Base-by-base conservation (phyloP, 768 basidiomycete species). In the Auricularia heimuer region DNA sequence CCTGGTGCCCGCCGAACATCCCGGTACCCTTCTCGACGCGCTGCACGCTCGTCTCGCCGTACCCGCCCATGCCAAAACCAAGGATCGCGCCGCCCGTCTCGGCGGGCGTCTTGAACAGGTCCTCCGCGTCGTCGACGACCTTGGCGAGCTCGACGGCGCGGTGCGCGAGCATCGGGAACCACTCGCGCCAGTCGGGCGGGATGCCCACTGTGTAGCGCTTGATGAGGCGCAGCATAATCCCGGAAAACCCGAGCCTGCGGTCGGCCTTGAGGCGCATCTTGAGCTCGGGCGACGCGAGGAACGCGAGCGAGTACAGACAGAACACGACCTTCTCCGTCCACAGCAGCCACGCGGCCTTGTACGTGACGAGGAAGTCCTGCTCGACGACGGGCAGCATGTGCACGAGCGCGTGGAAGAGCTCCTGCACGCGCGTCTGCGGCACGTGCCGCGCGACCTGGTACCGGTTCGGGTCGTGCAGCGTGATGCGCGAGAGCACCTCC, bases 251-350 rank as follows among this genome's bases (percentile, higher is more conserved):
- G 35, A 94, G 80, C 47, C 77, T 76, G 62, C 83, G 81, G 72
- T 91, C 83, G 10, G 76, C 73, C 69, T 90, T 89, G 68, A 94
- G 80, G 67, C 77, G 82, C 63, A 80, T 78, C 77, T 95, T 94
- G 67, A 95, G 71, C 34, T 82, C 79, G 3, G 87, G 86, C 1
- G 93, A 83, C 3, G 93, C 85, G 64, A 95, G 78, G 79, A 94
- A 98, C 29, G 87, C 84, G 67, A 98, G 77, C 44, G 87, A 87
- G 77, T 97, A 98, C 51, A 97, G 82, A n/a, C 84, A 83, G 80
- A 94, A 84, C 58, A 89, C 79, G 63, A 81, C 77, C 69, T 89
- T 90, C 78, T 95, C 91, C 67, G 91, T 75, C 73, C 92, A 89
- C 51, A 85, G 84, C 56, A 94, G 73, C 86, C 90, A 93, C 24